Base-by-base conservation (phyloP, 345 rosid genomes). In the Rhodamnia argentea region DNA sequence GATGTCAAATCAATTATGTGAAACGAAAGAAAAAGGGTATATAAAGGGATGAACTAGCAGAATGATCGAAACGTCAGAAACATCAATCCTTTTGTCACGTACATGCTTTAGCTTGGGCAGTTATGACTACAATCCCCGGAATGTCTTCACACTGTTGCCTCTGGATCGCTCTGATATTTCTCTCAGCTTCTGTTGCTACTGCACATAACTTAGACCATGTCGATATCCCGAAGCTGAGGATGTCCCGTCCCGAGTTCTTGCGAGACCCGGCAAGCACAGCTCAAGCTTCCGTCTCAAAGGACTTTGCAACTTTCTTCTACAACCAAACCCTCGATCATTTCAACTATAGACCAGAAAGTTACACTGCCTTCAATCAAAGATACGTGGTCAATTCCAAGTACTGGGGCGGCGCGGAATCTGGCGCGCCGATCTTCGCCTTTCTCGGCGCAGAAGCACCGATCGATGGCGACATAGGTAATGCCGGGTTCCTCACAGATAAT, bases 251-350 rank as follows among this genome's bases (percentile, higher is more conserved):
- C 6, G 22, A 26, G 5, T 64, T 64, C 76, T 64, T 55, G 54
- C 84, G 3, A 18, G 24, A 8, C 42, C 14, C 84, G 6, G 57
- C 84, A 18, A 5, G 13, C 74, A 26, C 50, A 20, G 23, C 59
- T 58, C 47, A 44, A 51, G 75, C 90, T 27, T 44, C 74, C 5
- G 40, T 37, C 11, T 22, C 90, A 3, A 53, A 83, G 3, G 91
- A 89, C 62, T 85, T 86, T 52, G 1, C 84, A n/a, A 89, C 93
- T 5, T 87, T 84, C 52, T 89, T 85, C 60, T 90, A 78, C 83
- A 84, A 82, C 8, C 95, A 93, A 58, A 91, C 87, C 52, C 93
- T 94, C 4, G 94, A 94, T 84, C 96, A 94, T 82, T 93, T 94
- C 91, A 93, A 88, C 76, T 94, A 87, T 84, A 88, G 87, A 60